Evolutionary conservation across 1,139 yeast genomes (phyloP).

Genomic region (Saccharomyces pastorianus): DNA sequence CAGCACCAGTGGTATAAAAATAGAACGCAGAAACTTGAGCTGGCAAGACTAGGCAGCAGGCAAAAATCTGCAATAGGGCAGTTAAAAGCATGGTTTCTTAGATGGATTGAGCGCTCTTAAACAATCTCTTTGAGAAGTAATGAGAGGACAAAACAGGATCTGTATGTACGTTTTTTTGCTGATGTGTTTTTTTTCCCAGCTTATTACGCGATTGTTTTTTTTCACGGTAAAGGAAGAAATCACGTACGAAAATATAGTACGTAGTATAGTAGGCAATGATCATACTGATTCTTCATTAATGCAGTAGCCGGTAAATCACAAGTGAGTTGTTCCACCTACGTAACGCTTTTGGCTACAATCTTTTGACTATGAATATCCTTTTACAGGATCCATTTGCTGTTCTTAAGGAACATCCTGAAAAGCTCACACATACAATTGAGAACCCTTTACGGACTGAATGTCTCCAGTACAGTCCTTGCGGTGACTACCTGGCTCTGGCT

Average conservation of each 20-base stretch:
- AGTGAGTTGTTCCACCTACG: background rate
- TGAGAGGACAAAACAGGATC: background rate
- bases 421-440: constrained; percentile 56
- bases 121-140: background rate
- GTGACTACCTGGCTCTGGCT: constrained; percentile 82
- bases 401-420: constrained; percentile 87
- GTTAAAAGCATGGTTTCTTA: constrained; percentile 5
- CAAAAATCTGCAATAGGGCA: constrained; percentile 6
- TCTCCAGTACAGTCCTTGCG: constrained; percentile 62
- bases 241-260: background rate
- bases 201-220: background rate
- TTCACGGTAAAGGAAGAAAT: background rate
- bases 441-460: constrained; percentile 62
- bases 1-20: constrained; percentile 51
- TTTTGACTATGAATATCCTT: constrained; percentile 52
- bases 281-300: background rate
- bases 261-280: background rate
- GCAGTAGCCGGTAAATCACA: background rate
- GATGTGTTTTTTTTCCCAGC: background rate
- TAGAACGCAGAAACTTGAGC: constrained; percentile 31
- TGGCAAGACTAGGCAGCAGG: constrained; percentile 16
- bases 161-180: background rate
- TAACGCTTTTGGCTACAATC: background rate
- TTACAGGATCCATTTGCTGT: constrained; percentile 87
- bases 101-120: background rate